phyloP scores from a whole-genome alignment of 441 rosid species.

The Hura crepitans region DNA sequence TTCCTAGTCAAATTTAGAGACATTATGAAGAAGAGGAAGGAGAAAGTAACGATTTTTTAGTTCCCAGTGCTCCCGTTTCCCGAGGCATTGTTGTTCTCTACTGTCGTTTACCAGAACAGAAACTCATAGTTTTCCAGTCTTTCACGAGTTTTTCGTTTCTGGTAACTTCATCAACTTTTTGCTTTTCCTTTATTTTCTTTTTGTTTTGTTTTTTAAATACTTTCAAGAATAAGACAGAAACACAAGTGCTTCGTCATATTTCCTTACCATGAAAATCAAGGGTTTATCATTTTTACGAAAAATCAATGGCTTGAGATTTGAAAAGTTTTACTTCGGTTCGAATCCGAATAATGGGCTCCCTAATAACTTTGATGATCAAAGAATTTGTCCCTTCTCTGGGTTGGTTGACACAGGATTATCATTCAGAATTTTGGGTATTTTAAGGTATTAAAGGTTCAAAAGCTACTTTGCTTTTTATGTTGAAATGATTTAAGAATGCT shows the following conservation, averaged over 20 bases:
- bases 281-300: background rate
- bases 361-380: too few species aligned
- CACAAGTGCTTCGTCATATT: background rate
- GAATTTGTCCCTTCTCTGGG: background rate
- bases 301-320: too few species aligned
- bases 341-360: too few species aligned
- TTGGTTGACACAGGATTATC: constrained; percentile 5
- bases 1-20: background rate
- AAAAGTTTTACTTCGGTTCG: too few species aligned
- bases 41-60: background rate
- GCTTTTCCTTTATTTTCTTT: background rate
- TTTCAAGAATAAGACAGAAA: background rate
- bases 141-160: constrained; percentile 22
- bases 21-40: background rate
- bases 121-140: background rate
- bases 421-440: too few species aligned
- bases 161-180: constrained; percentile 14
- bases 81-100: background rate
- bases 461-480: constrained; percentile 3
- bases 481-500: constrained; percentile 9
- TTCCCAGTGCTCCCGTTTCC: background rate
- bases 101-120: constrained; percentile 9
- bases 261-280: background rate
- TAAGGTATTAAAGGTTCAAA: constrained; percentile 7
- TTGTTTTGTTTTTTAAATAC: background rate